Base-by-base conservation (phyloP, 2,329 filamentous ascomycete genomes). In the Leptographium flavum region DNA sequence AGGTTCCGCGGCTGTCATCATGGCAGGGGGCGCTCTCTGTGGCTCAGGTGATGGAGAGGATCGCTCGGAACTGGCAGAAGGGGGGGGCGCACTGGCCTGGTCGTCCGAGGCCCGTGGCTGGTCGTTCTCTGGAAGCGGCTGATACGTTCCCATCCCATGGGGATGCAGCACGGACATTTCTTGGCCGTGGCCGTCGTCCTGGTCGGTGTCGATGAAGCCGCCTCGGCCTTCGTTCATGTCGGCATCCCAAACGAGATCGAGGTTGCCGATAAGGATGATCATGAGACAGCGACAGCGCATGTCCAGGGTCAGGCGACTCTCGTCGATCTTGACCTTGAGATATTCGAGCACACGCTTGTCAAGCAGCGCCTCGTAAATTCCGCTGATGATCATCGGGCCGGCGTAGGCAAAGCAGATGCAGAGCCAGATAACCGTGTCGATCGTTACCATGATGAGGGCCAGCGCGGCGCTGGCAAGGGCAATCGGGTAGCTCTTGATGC, bases 331-430 rank as follows among this genome's bases (percentile, higher is more conserved):
- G 25, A 43, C 30, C 7, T 44, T 41, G 2, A 59, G 42, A 30
- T 54, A 56, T 1, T 50, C 43, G 8, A 59, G 43, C 10, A 58
- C 48, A 3, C 46, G 33, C 23, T 53, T 55, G 43, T 59, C 57
- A 14, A 59, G 47, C 32, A 53, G 45, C n/a, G 56, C 55, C 25
- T 60, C 57, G 39, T 59, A 60, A 1, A 59, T 38, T 1, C 56
- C 57, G 35, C 54, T 55, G 23, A 59, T 15, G 17, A 59, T 54
- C 54, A 59, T 60, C 19, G 57, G 57, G 7, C 55, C 57, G 2
- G 56, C 47, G 21, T 57, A 51, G 2, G 55, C 55, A 19, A 58
- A 57, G 22, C 54, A 56, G 11, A 54, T 51, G 15, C 52, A 52
- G 3, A 59, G 46, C 57, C 57, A 59, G 17, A 56, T 30, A 7